These are phyloP conservation scores for Dentipellis sp. DNA, from an alignment of 768 basidiomycete species.

Conservation along the genomic window DNA sequence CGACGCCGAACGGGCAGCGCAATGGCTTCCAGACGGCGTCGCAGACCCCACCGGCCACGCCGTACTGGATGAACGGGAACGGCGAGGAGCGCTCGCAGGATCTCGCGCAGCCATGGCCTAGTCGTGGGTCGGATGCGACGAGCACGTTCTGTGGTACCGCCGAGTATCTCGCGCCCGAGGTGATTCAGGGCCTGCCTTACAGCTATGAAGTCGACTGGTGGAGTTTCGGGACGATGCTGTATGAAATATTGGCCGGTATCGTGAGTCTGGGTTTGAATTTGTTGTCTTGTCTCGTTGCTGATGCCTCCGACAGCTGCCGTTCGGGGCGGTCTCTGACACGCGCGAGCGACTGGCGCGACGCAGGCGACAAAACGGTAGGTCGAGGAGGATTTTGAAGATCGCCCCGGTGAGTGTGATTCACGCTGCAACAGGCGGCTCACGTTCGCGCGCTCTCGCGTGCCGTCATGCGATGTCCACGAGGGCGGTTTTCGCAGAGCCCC, in stretches of 20 bases:
- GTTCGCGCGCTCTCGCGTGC: too few relatives aligned
- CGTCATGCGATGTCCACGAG: too few relatives aligned
- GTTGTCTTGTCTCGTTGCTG: too few relatives aligned
- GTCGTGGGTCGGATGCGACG: slow-evolving; percentile 52
- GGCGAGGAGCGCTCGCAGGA: slow-evolving; percentile 33
- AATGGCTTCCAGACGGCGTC: slow-evolving; percentile 49
- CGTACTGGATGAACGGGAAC: slow-evolving; percentile 73
- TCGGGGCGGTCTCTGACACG: too few relatives aligned
- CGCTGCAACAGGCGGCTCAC: too few relatives aligned
- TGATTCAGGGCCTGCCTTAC: slow-evolving; percentile 85
- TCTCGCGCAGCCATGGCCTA: slow-evolving; percentile 46
- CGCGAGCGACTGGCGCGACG: too few relatives aligned
- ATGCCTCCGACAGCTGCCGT: too few relatives aligned
- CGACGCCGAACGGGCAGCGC: slow-evolving; percentile 44
- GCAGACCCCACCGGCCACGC: too few relatives aligned
- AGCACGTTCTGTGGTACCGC: slow-evolving; percentile 91
- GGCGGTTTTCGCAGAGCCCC: too few relatives aligned
- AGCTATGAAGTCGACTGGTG: slow-evolving; percentile 97
- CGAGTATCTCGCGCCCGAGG: slow-evolving; percentile 94
- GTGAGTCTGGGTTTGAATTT: slow-evolving; percentile 39
- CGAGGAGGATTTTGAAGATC: too few relatives aligned
- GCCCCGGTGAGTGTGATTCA: too few relatives aligned
- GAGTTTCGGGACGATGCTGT: slow-evolving; percentile 96
- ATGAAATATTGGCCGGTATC: slow-evolving; percentile 94
- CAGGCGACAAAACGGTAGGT: too few relatives aligned